phyloP scores from a whole-genome alignment of 768 basidiomycete genomes.

The Lactarius tabidus region DNA sequence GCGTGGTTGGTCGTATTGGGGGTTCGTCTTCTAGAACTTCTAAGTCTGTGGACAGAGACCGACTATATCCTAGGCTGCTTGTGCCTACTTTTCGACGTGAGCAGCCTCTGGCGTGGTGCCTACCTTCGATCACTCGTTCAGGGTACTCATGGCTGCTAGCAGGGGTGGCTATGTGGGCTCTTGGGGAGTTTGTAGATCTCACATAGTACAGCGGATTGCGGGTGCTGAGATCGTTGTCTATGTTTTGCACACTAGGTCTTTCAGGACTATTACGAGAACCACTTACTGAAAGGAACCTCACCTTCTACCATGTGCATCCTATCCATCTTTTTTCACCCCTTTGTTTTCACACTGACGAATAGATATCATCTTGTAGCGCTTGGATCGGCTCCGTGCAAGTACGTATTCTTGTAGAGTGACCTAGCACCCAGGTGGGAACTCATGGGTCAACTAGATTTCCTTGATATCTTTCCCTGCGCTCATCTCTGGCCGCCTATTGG shows the following conservation, averaged over 20 bases:
- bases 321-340: neutral
- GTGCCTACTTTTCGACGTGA: slow-evolving; percentile 45
- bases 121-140: slow-evolving; percentile 2
- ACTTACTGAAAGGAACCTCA: slow-evolving; percentile 43
- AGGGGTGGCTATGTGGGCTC: slow-evolving; percentile 71
- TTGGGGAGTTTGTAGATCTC: slow-evolving; percentile 56
- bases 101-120: slow-evolving; percentile 17
- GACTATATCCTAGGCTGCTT: slow-evolving; percentile 12
- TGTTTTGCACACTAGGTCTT: slow-evolving; percentile 46
- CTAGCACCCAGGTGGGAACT: neutral
- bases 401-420: neutral
- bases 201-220: neutral
- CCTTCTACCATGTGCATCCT: slow-evolving; percentile 56
- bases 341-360: neutral
- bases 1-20: slow-evolving; percentile 43
- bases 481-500: slow-evolving; percentile 66
- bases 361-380: slow-evolving; percentile 41
- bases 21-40: slow-evolving; percentile 28
- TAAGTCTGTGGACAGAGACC: too few species aligned
- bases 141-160: neutral
- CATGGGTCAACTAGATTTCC: slow-evolving; percentile 44
- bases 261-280: slow-evolving; percentile 65
- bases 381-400: slow-evolving; percentile 82
- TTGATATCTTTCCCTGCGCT: slow-evolving; percentile 60
- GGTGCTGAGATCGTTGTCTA: slow-evolving; percentile 7